Evolutionary conservation across 2,329 filamentous ascomycete genomes (phyloP).

Genomic region (Arachnopeziza araneosa): DNA sequence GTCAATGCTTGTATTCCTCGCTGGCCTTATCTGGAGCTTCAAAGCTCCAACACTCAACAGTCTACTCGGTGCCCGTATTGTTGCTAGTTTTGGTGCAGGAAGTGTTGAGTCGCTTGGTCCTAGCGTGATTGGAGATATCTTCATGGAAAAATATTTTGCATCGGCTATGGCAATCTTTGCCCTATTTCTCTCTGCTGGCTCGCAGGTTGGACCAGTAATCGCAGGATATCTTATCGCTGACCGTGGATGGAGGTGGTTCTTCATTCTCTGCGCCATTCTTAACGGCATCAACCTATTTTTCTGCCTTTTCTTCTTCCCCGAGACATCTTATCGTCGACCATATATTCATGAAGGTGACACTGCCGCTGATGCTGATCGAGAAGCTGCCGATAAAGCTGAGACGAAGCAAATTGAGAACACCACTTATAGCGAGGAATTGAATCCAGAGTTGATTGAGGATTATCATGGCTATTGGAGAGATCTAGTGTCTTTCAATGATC

Average conservation of each 20-base stretch:
- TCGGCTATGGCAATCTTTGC: conserved; percentile 32
- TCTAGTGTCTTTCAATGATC: conserved; percentile 24
- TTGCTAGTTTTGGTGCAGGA: conserved; percentile 29
- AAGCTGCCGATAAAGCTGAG: conserved; percentile 17
- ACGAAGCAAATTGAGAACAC: conserved; percentile 4
- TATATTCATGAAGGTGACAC: conserved; percentile 24
- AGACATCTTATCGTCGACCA: conserved; percentile 29
- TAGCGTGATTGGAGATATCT: conserved; percentile 27
- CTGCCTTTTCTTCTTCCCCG: conserved; percentile 32
- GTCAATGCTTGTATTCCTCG: conserved; percentile 30
- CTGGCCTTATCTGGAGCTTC: conserved; percentile 29
- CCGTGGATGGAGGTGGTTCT: conserved; percentile 35
- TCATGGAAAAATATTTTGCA: conserved; percentile 18
- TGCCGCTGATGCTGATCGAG: conserved; percentile 19
- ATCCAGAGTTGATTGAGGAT: neutral
- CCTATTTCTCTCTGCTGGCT: conserved; percentile 30
- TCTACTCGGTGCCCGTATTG: conserved; percentile 30
- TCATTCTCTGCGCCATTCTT: conserved; percentile 32
- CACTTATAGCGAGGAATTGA: neutral
- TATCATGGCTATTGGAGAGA: conserved; percentile 24
- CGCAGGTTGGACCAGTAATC: conserved; percentile 33
- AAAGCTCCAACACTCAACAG: conserved; percentile 30
- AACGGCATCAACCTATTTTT: conserved; percentile 27
- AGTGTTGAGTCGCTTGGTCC: conserved; percentile 31
- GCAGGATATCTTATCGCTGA: conserved; percentile 31